phyloP scores from a whole-genome alignment of 176 grass and related monocot genomes.

The Hyparrhenia diplandra region DNA sequence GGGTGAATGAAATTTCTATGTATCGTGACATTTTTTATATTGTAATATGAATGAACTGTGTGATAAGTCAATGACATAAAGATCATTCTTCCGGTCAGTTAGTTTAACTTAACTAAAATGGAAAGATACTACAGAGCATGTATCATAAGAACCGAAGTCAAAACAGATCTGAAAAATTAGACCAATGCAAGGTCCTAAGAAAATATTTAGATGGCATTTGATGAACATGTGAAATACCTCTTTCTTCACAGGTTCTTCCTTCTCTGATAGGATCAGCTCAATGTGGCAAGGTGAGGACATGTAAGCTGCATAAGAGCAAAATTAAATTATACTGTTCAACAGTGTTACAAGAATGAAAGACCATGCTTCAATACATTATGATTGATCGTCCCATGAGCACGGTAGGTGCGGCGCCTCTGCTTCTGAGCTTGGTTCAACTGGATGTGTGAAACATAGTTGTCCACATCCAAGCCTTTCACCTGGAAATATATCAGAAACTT shows the following conservation, averaged over 20 bases:
- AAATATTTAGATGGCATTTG: neutral
- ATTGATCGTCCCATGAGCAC: constrained; percentile 70
- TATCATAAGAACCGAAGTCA: neutral
- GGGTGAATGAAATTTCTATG: neutral
- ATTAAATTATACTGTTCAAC: neutral
- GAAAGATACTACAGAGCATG: neutral
- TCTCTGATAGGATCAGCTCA: constrained; percentile 76
- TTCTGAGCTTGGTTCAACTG: constrained; percentile 76
- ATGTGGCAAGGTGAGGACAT: constrained; percentile 89
- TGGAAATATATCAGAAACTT: neutral
- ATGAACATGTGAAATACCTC: constrained; percentile 36
- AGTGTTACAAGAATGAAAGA: neutral
- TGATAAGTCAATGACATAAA: neutral
- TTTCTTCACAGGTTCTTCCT: constrained; percentile 82
- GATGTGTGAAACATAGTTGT: constrained; percentile 58
- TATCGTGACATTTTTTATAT: neutral
- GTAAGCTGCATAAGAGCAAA: constrained; percentile 45
- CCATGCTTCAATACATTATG: constrained; percentile 27
- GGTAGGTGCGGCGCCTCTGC: constrained; percentile 64
- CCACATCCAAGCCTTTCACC: constrained; percentile 74
- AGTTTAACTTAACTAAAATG: neutral
- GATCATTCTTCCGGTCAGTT: neutral
- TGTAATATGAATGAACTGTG: neutral
- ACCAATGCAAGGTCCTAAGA: neutral
- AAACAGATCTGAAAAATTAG: neutral